These are phyloP conservation scores for Globisporangium parvum DNA, from an alignment of 352 stramenopile species.

Conservation along the genomic window DNA sequence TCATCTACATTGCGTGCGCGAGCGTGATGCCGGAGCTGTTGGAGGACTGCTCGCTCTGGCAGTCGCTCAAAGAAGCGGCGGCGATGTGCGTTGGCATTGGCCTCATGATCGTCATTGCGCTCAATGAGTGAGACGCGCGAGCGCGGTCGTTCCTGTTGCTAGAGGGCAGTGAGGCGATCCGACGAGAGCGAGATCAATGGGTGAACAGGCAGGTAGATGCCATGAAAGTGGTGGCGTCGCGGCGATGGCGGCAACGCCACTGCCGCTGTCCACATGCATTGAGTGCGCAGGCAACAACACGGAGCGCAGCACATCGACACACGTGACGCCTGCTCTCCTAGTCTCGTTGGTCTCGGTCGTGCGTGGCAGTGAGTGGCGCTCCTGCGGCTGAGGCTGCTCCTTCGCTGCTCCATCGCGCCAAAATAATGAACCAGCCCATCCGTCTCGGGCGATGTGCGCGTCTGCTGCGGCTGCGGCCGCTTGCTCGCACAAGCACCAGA, in stretches of 20 bases:
- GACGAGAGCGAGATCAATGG: background rate
- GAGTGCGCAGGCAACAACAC: background rate
- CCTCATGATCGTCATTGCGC: conserved; percentile 75
- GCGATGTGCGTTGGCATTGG: conserved; percentile 67
- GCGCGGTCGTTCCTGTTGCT: background rate
- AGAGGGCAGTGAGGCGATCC: background rate
- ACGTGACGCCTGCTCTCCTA: too few relatives aligned
- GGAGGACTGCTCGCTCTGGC: conserved; percentile 68
- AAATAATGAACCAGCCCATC: too few relatives aligned
- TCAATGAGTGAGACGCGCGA: conserved; percentile 39
- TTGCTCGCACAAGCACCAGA: background rate
- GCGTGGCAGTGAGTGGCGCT: too few relatives aligned
- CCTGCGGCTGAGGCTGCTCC: too few relatives aligned
- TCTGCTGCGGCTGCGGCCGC: background rate
- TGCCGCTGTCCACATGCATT: too few relatives aligned
- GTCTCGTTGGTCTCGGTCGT: too few relatives aligned
- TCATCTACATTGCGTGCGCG: conserved; percentile 90
- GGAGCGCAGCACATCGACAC: too few relatives aligned
- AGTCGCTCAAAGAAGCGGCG: conserved; percentile 62
- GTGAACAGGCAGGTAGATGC: background rate
- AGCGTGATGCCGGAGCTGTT: conserved; percentile 91
- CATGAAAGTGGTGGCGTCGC: background rate
- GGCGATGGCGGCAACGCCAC: too few relatives aligned
- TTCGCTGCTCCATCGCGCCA: too few relatives aligned
- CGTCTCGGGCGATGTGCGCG: too few relatives aligned